Conservation (phyloP, 495 filamentous ascomycete species). For the Annulohypoxylon nitens region DNA sequence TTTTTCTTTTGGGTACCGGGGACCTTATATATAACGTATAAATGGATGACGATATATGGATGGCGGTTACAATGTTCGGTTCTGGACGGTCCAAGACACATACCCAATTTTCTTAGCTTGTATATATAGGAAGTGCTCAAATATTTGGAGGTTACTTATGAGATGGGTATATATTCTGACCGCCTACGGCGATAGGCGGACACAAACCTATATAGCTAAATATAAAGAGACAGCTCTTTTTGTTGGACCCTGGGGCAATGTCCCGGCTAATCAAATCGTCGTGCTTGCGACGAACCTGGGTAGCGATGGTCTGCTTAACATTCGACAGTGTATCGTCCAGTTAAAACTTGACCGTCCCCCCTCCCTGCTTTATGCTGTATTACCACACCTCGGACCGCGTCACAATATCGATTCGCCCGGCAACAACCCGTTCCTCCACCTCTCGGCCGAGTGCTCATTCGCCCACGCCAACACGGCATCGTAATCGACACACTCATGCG, state of each 20-base stretch:
- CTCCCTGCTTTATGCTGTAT: neutral
- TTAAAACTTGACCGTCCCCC: too few species aligned
- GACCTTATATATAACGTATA: neutral
- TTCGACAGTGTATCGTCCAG: too few species aligned
- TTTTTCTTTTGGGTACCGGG: neutral
- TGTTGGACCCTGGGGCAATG: neutral
- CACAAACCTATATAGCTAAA: conserved; percentile 13
- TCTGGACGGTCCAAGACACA: conserved; percentile 18
- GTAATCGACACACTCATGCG: conserved; percentile 58
- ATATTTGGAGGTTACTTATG: conserved; percentile 3
- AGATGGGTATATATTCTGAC: neutral
- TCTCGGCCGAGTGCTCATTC: conserved; percentile 52
- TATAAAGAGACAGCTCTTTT: neutral
- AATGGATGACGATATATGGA: conserved; percentile 14
- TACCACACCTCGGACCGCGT: neutral
- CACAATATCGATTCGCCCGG: conserved; percentile 50
- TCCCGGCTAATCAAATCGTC: neutral
- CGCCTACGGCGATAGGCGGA: neutral
- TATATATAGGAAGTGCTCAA: conserved; percentile 23
- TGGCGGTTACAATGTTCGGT: neutral
- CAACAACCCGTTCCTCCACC: conserved; percentile 49
- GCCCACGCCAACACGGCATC: conserved; percentile 58
- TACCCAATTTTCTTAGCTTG: conserved; percentile 27
- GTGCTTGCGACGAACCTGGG: neutral
- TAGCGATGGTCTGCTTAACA: neutral